Evolutionary conservation across 306 rosid species (phyloP).

Genomic region (Lagenaria siceraria): DNA sequence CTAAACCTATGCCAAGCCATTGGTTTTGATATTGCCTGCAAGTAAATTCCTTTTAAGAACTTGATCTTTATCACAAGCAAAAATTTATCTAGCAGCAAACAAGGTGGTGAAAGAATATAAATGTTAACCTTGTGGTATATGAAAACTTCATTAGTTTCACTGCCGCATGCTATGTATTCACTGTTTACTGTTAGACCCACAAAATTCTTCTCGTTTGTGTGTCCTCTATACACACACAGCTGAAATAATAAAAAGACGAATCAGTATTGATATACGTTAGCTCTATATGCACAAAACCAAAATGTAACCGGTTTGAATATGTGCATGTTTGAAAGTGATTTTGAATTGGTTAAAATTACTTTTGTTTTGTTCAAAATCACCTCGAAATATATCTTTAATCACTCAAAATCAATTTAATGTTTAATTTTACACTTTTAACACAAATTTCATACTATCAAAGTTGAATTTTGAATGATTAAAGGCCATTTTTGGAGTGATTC

Average conservation of each 20-base stretch:
- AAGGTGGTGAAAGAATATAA: neutral
- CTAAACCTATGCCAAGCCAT: constrained; percentile 80
- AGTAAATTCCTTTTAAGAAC: neutral
- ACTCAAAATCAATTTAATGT: too few relatives aligned
- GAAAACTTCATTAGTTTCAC: constrained; percentile 89
- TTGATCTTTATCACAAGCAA: neutral
- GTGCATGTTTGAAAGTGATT: too few relatives aligned
- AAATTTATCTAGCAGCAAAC: neutral
- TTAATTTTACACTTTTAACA: too few relatives aligned
- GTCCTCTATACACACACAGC: constrained; percentile 86
- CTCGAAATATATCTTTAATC: too few relatives aligned
- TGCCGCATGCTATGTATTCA: constrained; percentile 92
- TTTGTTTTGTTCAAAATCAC: too few relatives aligned
- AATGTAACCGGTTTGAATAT: too few relatives aligned
- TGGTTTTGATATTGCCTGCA: constrained; percentile 84
- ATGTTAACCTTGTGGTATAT: constrained; percentile 84
- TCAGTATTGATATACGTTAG: too few relatives aligned
- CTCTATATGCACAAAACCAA: too few relatives aligned
- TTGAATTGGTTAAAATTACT: too few relatives aligned
- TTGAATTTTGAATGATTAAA: too few relatives aligned
- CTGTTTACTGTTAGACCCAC: constrained; percentile 88
- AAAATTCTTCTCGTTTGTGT: constrained; percentile 89
- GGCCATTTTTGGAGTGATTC: too few relatives aligned
- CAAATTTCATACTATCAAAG: too few relatives aligned
- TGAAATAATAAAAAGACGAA: constrained; percentile 15